Base-by-base conservation (phyloP, 805 yeast species). In the Blastobotrys muscicola region DNA sequence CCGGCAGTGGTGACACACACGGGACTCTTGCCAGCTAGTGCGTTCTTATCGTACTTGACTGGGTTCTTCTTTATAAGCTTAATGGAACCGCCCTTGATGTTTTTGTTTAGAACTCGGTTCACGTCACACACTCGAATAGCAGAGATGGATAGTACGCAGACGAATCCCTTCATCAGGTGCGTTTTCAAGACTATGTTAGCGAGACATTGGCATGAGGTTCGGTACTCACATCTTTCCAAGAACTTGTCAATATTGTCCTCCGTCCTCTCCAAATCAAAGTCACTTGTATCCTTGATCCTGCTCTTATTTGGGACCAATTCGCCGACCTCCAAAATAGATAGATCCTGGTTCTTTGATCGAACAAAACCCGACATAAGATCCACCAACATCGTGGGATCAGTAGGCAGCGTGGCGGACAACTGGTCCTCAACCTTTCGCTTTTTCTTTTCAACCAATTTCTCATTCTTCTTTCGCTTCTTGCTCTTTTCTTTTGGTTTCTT, bases 111-210 rank as follows among this genome's bases (percentile, higher is more conserved):
- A 1, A 83, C 77, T 50, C 95, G 73, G 56, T 75, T 81, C 2
- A 86, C 71, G 54, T 89, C 96, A 55, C 96, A 90, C 1, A 86
- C 92, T 51, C 97, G 72, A 16, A 86, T 67, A 8, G 95, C 92
- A 0, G 95, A 85, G 69, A 82, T 73, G 0, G 89, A 72, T 11
- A 82, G 54, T 1, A 80, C 62, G 11, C 80, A 61, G 50, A 77
- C 58, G 62, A 72, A 66, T 43, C 72, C 71, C 26, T 45, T 20
- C 26, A 20, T 20, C 48, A 41, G 49, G 39, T 16, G 38, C 14
- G 29, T 39, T 29, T 12, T 29, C 44, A 6, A 40, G 15, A 31
- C 67, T 53, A n/a, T 1, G 70, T 63, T n/a, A 62, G 54, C 15
- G 64, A 64, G 26, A 72, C 64, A 50, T 59, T 69, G 8, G 30